These are phyloP conservation scores for Zygoascus flipseniorum DNA, from an alignment of 805 yeast species.

Conservation along the genomic window DNA sequence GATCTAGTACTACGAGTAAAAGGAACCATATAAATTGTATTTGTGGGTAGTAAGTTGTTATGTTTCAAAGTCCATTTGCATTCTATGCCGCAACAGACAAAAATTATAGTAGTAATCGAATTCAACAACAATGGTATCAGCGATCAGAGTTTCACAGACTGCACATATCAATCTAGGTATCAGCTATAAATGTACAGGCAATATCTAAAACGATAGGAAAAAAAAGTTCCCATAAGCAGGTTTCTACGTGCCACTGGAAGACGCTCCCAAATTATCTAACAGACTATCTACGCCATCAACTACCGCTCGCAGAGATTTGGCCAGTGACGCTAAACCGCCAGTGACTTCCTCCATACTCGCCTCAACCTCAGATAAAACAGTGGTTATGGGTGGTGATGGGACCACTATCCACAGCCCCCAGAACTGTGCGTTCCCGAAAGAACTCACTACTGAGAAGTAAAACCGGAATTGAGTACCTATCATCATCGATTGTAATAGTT, in stretches of 20 bases:
- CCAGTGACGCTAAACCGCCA: background rate
- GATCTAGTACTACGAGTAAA: no score
- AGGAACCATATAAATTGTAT: no score
- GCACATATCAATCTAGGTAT: no score
- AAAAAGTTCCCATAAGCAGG: no score
- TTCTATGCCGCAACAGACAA: no score
- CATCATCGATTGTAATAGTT: slow-evolving; percentile 18
- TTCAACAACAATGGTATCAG: no score
- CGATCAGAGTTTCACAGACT: no score
- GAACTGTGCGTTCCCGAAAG: slow-evolving; percentile 1
- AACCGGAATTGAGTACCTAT: slow-evolving; percentile 5
- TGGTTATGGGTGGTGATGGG: slow-evolving; percentile 17
- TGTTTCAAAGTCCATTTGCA: no score
- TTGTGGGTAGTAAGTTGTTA: no score
- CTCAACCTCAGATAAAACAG: slow-evolving; percentile 17
- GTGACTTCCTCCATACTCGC: background rate
- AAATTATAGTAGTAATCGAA: no score
- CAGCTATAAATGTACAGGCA: no score
- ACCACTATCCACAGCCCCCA: slow-evolving; percentile 23
- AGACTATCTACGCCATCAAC: background rate
- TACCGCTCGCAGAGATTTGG: background rate
- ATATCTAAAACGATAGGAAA: no score
- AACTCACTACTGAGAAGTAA: background rate
- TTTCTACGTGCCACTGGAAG: background rate
- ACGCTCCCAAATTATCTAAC: background rate